These are phyloP conservation scores for Retiboletus flavoniger DNA, from an alignment of 1,284 basidiomycete genomes.

Conservation along the genomic window DNA sequence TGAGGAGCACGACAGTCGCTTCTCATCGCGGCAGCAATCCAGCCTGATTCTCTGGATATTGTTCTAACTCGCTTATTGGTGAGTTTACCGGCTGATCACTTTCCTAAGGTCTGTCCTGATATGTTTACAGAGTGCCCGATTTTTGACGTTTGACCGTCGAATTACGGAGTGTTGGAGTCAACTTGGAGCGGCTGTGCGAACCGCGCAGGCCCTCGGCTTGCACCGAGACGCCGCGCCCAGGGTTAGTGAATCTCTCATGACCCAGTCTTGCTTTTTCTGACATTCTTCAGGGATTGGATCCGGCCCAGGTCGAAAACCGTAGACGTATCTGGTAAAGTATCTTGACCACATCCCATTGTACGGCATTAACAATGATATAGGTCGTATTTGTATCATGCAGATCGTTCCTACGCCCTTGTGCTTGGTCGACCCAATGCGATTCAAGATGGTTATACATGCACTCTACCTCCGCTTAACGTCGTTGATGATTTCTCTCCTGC, in stretches of 20 bases:
- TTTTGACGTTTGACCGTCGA: slow-evolving; percentile 84
- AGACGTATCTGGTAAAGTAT: slow-evolving; percentile 79
- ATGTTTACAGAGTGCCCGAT: slow-evolving; percentile 73
- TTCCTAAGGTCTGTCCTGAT: slow-evolving; percentile 12
- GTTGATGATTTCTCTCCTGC: slow-evolving; percentile 61
- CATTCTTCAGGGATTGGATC: slow-evolving; percentile 64
- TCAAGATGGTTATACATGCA: slow-evolving; percentile 84
- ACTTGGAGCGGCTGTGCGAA: slow-evolving; percentile 87
- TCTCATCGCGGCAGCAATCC: slow-evolving; percentile 85
- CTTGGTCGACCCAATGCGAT: slow-evolving; percentile 88
- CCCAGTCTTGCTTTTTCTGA: slow-evolving; percentile 10
- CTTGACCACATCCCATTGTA: slow-evolving; percentile 1
- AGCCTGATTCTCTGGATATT: slow-evolving; percentile 86
- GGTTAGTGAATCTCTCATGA: slow-evolving; percentile 44
- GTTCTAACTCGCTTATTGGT: slow-evolving; percentile 86
- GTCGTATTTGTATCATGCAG: slow-evolving; percentile 91
- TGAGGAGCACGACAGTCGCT: slow-evolving; percentile 76
- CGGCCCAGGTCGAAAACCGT: slow-evolving; percentile 83
- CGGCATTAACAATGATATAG: slow-evolving; percentile 37
- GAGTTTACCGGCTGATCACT: slow-evolving; percentile 27
- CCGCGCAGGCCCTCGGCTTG: slow-evolving; percentile 90
- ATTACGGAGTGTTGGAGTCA: slow-evolving; percentile 96
- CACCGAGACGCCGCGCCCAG: slow-evolving; percentile 89
- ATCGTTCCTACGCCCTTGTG: slow-evolving; percentile 89
- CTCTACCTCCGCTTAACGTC: slow-evolving; percentile 79